Percentiles rank a stretch among this genome's conserved stretches.
Evolutionary conservation across 1,284 basidiomycete species (phyloP).

Genomic region (Salmacisia buchloeana): DNA sequence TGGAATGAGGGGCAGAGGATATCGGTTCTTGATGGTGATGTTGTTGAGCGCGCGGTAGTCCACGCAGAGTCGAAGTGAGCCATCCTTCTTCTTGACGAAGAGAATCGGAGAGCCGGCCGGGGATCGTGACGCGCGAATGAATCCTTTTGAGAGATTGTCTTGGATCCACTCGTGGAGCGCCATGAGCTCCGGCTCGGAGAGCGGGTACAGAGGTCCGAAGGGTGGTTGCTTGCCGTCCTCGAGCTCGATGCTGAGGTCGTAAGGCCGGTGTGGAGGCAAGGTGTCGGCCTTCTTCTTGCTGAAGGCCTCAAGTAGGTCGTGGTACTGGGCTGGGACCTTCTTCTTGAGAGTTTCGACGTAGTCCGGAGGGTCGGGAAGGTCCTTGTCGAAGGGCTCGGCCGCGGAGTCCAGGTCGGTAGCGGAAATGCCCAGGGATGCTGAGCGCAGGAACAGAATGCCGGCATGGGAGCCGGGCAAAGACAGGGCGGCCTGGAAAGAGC

Average conservation of each 20-base stretch:
- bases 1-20: constrained; percentile 51
- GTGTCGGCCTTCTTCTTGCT: background rate
- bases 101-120: background rate
- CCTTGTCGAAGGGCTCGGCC: background rate
- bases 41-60: too few species aligned
- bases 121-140: background rate
- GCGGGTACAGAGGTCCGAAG: background rate
- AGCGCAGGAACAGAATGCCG: too few species aligned
- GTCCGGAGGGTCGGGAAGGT: too few species aligned
- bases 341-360: background rate
- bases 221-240: background rate
- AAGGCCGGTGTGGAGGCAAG: background rate
- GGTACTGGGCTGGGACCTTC: background rate
- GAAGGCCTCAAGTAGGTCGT: background rate
- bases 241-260: background rate
- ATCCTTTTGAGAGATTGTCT: background rate
- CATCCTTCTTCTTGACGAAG: too few species aligned
- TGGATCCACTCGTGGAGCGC: background rate
- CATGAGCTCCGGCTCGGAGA: background rate
- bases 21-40: constrained; percentile 51
- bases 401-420: too few species aligned
- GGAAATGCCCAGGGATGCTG: too few species aligned
- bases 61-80: too few species aligned
- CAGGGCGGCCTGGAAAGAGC: background rate
- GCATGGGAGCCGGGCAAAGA: too few species aligned